Percentiles rank a stretch among this genome's conserved stretches.
Evolutionary conservation across 2,329 filamentous ascomycete species (phyloP).

Genomic region (Fonsecaea nubica): DNA sequence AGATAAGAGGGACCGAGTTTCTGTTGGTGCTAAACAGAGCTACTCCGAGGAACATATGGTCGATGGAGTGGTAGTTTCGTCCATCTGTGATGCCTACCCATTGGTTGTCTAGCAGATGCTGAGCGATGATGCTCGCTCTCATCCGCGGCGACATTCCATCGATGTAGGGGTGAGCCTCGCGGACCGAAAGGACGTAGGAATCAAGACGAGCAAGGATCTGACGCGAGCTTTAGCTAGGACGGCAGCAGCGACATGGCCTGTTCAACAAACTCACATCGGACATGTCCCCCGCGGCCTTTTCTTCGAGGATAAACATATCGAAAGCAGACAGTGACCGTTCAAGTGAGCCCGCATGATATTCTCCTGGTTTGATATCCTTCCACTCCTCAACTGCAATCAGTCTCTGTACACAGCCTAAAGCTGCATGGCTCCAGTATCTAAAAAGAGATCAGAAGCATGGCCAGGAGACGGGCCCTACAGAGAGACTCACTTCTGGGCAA

Average conservation of each 20-base stretch:
- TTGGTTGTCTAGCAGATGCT: slow-evolving; percentile 71
- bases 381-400: slow-evolving; percentile 79
- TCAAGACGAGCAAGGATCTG: slow-evolving; percentile 72
- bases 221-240: slow-evolving; percentile 17
- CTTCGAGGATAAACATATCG: slow-evolving; percentile 85
- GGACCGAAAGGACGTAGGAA: slow-evolving; percentile 65
- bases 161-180: slow-evolving; percentile 60
- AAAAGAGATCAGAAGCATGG: slow-evolving; percentile 1
- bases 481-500: slow-evolving; percentile 69
- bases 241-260: slow-evolving; percentile 30
- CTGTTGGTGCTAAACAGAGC: slow-evolving; percentile 75
- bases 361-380: slow-evolving; percentile 61
- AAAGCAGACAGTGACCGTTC: slow-evolving; percentile 71
- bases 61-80: slow-evolving; percentile 74
- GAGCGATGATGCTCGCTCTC: slow-evolving; percentile 71
- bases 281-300: slow-evolving; percentile 70
- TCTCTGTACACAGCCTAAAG: slow-evolving; percentile 81
- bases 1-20: slow-evolving; percentile 83
- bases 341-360: slow-evolving; percentile 61
- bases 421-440: slow-evolving; percentile 74
- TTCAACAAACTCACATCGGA: slow-evolving; percentile 63
- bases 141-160: slow-evolving; percentile 65
- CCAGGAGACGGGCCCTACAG: not conserved
- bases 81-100: slow-evolving; percentile 75
- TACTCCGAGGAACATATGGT: slow-evolving; percentile 87